Evolutionary conservation across 1,139 yeast species (phyloP), one percentile per base, ranked within the genome.

Genomic region (Geotrichum phurueaensis): DNA sequence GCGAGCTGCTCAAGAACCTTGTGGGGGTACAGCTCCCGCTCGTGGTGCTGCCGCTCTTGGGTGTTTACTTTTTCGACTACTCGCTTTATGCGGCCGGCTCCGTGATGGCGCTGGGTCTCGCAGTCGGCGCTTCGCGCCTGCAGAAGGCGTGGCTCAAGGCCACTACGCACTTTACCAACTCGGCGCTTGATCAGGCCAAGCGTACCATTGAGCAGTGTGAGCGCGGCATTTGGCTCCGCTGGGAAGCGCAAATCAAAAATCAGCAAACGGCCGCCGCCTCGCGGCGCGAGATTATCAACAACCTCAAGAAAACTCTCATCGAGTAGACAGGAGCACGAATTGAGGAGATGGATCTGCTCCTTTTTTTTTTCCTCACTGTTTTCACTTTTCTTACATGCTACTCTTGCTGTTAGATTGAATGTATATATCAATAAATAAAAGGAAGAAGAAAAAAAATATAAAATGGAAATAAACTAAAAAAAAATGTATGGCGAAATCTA

Each of bases 1-100:
- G 51, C 27, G 57, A 49, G 53, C 57, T 43, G 33, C 55, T 49
- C 47, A 59, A 52, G 54, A 61, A 51, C 33, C 47, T 27, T 36
- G 57, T 71, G 9, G 47, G 47, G 10, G 67, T 74, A 23, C 79
- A 76, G 65, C 66, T 76, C 4, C 79, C 79, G 0, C 62, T 70
- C 12, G 65, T 66, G 0, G 65, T 69, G 5, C 57, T 74, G 15
- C 73, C 79, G 0, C 52, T 67, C 4, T 68, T 72, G 20, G 78
- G 78, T 2, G 65, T 66, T 52, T 69, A 67, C 57, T 68, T 73
- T 52, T 68, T 67, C 55, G 76, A 68, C 53, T 70, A 68, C 58
- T 63, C 75, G 1, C 62, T 69, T 56, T 75, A 72, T 61, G 64
- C 76, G 22, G 74, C 76, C 72, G 76, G 72, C 6, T 73, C 77